Base-by-base conservation (phyloP, 139 green algal genomes). In the Micractinium sp. region DNA sequence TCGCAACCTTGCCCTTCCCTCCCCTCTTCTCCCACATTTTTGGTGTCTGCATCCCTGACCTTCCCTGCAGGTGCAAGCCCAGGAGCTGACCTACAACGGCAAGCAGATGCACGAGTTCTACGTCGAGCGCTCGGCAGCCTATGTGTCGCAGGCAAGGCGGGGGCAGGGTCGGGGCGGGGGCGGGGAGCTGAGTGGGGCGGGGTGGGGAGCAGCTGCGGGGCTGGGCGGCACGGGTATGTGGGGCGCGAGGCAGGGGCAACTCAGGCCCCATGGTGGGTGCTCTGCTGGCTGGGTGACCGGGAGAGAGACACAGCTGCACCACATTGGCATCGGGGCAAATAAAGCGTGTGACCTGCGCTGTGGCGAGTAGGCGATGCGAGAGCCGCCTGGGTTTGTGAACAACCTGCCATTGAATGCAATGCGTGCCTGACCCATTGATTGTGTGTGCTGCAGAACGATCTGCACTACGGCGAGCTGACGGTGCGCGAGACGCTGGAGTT, bases 401-500 rank as follows among this genome's bases (percentile, higher is more conserved):
- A 56, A n/a, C n/a, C 47, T 56, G 47, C 47, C 47, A 16, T 16
- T 56, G 47, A 56, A 56, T 56, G 9, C 47, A 56, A 56, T 16
- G 5, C 47, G 47, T 56, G 47, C 9, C 9, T 56, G 47, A 5
- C 47, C 5, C 47, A 56, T 9, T 9, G 9, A 56, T 56, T 9
- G 47, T 56, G 47, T 56, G 47, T 9, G 12, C 77, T n/a, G 27
- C 83, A 88, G 69, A 53, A 47, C 31, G 85, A 88, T 41, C 31
- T 81, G 33, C 85, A 88, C 71, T 88, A 88, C 13, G 85, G 85
- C 3, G 92, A 95, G 87, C 78, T 96, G 56, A 96, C 90, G 53
- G 92, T 96, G 41, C 71, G 89, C 53, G 88, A 95, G 86, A 95
- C 93, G 0, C 60, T 95, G 7, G 88, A 95, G 71, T 94, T 95